Percentiles rank a stretch among this genome's conserved stretches.
phyloP scores from a whole-genome alignment of 768 basidiomycete genomes.

The Clavulina sp. region DNA sequence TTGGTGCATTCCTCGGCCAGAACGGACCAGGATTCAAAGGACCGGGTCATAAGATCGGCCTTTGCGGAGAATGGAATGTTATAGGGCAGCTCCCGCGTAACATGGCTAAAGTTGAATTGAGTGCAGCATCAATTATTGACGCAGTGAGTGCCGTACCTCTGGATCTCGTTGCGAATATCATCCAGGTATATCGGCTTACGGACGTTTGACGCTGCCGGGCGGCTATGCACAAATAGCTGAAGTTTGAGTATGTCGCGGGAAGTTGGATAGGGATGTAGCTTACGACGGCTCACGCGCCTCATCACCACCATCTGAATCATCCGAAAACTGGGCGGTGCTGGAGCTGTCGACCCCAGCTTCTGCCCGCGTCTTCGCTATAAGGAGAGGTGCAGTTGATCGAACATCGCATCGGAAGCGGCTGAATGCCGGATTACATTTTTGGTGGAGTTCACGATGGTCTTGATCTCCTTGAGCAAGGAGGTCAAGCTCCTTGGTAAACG shows the following conservation, averaged over 20 bases:
- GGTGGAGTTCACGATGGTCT: slow-evolving; percentile 4
- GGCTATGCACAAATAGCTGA: too few relatives aligned
- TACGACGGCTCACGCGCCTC: too few relatives aligned
- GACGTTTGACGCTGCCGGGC: not conserved
- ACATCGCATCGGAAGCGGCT: slow-evolving; percentile 2
- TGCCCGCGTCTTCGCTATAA: slow-evolving; percentile 1
- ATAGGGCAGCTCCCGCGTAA: slow-evolving; percentile 24
- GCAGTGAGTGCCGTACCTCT: slow-evolving; percentile 13
- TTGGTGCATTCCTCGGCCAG: slow-evolving; percentile 24
- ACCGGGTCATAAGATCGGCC: slow-evolving; percentile 19
- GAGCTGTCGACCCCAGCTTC: not conserved
- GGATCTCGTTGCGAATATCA: slow-evolving; percentile 21
- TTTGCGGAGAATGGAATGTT: slow-evolving; percentile 26
- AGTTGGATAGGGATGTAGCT: too few relatives aligned
- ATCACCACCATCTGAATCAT: too few relatives aligned
- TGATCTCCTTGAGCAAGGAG: slow-evolving; percentile 1
- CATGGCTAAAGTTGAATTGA: slow-evolving; percentile 19
- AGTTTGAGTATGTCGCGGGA: too few relatives aligned
- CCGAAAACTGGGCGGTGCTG: not conserved
- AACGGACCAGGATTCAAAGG: slow-evolving; percentile 22
- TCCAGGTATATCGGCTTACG: slow-evolving; percentile 15
- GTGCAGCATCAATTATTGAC: not conserved
- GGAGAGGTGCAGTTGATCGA: slow-evolving; percentile 5
- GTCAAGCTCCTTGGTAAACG: slow-evolving; percentile 4
- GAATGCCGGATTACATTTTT: slow-evolving; percentile 5